Evolutionary conservation across 768 basidiomycete species (phyloP), one percentile per base, ranked within the genome.

Genomic region (Cyclocybe aegerita): DNA sequence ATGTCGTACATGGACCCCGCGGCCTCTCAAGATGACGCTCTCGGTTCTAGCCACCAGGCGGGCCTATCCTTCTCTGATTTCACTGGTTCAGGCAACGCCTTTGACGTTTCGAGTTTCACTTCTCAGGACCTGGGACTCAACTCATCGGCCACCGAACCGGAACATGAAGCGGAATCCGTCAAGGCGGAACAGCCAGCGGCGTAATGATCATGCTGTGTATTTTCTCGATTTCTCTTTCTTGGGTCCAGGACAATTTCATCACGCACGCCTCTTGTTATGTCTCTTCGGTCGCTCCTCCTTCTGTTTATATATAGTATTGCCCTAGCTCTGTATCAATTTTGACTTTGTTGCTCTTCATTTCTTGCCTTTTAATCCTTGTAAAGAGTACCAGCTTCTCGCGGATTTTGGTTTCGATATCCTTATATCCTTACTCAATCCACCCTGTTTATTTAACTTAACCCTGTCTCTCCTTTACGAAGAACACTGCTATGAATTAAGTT

Each of bases 1-100:
- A 71, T 90, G 62, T 79, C 83, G 37, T 91, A 88, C 66, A 87
- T 91, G 83, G 89, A 91, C 66, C 75, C 86, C 42, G 69, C 84
- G 29, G 73, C 80, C 36, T 59, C 79, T 44, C 81, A 83, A 46
- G 86, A 90, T 55, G 87, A 89, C 56, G 68, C 80, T 36, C 71
- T 88, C 52, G 73, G 68, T 53, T 67, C 74, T 45, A 77, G 80
- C 44, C 85, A 87, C 60, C 75, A 80, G 63, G 69, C 83, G 34
- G 82, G 82, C 17, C 74, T 90, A 57, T 78, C 83, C 33, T 92
- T 89, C 65, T 71, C 81, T 48, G 89, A 92, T 67, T 92, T 79
- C 58, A 61, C 83, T 34, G 78, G 78, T 43, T 69, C 84, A 10
- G 77, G 79, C 46, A 80, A 77, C 52, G 66, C 81, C 12, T 91